Evolutionary conservation across 768 basidiomycete species (phyloP).

Genomic region (Amanita muscaria): DNA sequence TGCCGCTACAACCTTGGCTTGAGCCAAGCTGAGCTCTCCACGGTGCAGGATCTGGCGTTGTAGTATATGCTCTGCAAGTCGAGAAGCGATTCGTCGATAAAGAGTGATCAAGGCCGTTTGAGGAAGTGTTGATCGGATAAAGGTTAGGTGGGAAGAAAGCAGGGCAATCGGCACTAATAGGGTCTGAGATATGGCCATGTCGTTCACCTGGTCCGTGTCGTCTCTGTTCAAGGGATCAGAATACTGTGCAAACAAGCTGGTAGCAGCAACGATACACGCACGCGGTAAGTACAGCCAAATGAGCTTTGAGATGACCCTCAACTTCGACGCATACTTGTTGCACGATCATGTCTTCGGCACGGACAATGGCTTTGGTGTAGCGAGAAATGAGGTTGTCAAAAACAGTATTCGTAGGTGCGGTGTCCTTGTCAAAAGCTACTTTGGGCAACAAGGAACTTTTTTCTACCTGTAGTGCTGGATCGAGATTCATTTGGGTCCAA

Average conservation of each 20-base stretch:
- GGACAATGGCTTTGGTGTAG: slow-evolving; percentile 49
- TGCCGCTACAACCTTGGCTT: slow-evolving; percentile 52
- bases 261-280: slow-evolving; percentile 7
- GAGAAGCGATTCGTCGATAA: slow-evolving; percentile 67
- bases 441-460: slow-evolving; percentile 43
- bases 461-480: slow-evolving; percentile 45
- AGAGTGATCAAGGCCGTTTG: slow-evolving; percentile 44
- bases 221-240: not conserved
- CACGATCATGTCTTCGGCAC: slow-evolving; percentile 86
- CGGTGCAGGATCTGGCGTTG: slow-evolving; percentile 79
- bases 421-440: slow-evolving; percentile 22
- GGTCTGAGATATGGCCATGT: slow-evolving; percentile 53
- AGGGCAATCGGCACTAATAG: slow-evolving; percentile 71
- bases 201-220: slow-evolving; percentile 18
- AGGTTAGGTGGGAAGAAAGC: slow-evolving; percentile 70
- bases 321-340: slow-evolving; percentile 79
- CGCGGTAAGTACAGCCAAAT: slow-evolving; percentile 50
- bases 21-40: slow-evolving; percentile 51
- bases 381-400: slow-evolving; percentile 69
- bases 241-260: not conserved
- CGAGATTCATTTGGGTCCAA: slow-evolving; percentile 68
- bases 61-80: slow-evolving; percentile 68
- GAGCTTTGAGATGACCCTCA: slow-evolving; percentile 61
- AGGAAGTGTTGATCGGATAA: slow-evolving; percentile 59
- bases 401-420: slow-evolving; percentile 52